phyloP scores from a whole-genome alignment of 2,329 filamentous ascomycete species.

The Massarina eburnea region DNA sequence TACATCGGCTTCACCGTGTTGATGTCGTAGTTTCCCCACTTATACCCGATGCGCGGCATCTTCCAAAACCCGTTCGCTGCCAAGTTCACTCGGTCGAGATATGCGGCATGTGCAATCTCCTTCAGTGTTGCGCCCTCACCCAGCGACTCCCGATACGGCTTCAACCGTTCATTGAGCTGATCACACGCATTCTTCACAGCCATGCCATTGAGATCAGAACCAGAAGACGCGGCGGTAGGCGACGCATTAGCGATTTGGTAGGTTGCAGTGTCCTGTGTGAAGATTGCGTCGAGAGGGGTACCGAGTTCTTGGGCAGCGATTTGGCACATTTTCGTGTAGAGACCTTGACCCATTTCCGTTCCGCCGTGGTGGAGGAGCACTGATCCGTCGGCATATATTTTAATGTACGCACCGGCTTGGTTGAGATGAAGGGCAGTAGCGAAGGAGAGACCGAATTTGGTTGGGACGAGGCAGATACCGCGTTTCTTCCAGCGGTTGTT shows the following conservation, averaged over 20 bases:
- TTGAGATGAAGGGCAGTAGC: conserved; percentile 87
- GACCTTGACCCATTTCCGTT: conserved; percentile 94
- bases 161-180: conserved; percentile 82
- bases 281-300: conserved; percentile 79
- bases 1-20: conserved; percentile 67
- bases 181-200: conserved; percentile 89
- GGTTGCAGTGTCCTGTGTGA: conserved; percentile 88
- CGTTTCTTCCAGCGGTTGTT: conserved; percentile 91
- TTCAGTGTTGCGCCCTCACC: conserved; percentile 78
- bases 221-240: conserved; percentile 87
- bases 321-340: conserved; percentile 95
- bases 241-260: conserved; percentile 87
- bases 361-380: conserved; percentile 91
- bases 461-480: conserved; percentile 80
- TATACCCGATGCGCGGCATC: conserved; percentile 92
- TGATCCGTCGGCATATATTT: conserved; percentile 94
- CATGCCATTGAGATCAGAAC: conserved; percentile 92
- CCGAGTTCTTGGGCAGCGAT: conserved; percentile 86
- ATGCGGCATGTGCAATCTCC: conserved; percentile 82
- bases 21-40: conserved; percentile 63
- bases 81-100: conserved; percentile 92
- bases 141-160: conserved; percentile 80
- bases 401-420: conserved; percentile 87
- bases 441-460: conserved; percentile 96
- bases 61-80: conserved; percentile 96